phyloP scores from a whole-genome alignment of 2,329 filamentous ascomycete genomes.

The Didymella pinodella region DNA sequence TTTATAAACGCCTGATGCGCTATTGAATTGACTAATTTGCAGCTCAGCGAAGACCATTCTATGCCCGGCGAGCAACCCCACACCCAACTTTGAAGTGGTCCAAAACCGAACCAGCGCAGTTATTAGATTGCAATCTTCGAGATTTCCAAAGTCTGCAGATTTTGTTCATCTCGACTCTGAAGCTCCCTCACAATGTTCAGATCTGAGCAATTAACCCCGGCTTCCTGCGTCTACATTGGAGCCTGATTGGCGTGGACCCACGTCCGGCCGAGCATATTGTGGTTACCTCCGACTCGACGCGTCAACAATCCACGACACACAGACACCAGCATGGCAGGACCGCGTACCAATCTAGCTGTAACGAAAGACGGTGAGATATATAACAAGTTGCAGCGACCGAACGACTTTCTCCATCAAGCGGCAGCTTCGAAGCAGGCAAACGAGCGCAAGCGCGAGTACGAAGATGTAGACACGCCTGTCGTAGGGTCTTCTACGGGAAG shows the following conservation, averaged over 20 bases:
- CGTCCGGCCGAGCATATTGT: neutral
- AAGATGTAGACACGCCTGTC: conserved; percentile 10
- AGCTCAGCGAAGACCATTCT: neutral
- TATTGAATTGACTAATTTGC: too few relatives aligned
- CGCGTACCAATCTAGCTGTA: conserved; percentile 38
- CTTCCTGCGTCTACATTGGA: too few relatives aligned
- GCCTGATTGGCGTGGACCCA: neutral
- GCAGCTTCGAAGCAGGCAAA: conserved; percentile 8
- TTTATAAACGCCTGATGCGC: too few relatives aligned
- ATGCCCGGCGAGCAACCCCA: neutral
- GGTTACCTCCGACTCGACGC: neutral
- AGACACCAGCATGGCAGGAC: conserved; percentile 32
- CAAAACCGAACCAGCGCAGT: too few relatives aligned
- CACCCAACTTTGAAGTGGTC: too few relatives aligned
- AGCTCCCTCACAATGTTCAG: too few relatives aligned
- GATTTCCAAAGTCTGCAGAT: too few relatives aligned
- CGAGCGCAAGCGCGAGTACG: conserved; percentile 38
- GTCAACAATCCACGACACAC: neutral
- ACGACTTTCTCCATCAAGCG: conserved; percentile 31
- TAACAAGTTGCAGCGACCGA: conserved; percentile 49
- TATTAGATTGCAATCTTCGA: too few relatives aligned
- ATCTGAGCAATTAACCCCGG: too few relatives aligned
- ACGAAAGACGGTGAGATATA: conserved; percentile 48
- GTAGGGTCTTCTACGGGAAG: conserved; percentile 6
- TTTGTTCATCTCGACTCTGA: too few relatives aligned